Conservation (phyloP, 1,284 basidiomycete genomes). For the Ceratobasidium sp. region DNA sequence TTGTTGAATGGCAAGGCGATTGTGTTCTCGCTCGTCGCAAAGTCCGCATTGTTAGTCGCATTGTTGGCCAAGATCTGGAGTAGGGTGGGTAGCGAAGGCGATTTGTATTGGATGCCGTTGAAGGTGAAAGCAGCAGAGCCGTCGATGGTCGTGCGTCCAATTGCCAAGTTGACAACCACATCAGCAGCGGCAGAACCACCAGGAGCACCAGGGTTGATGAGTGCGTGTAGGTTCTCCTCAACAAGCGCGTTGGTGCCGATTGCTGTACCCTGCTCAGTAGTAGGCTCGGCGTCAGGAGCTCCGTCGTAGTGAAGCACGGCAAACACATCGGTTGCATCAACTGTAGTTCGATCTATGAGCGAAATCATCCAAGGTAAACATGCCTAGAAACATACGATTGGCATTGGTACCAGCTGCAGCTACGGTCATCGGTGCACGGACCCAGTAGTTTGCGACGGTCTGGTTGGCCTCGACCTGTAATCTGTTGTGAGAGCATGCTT, state of each 20-base stretch:
- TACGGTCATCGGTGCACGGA: slow-evolving; percentile 20
- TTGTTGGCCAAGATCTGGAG: slow-evolving; percentile 27
- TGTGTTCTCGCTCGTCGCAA: slow-evolving; percentile 16
- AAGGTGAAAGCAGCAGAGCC: slow-evolving; percentile 4
- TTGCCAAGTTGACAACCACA: neutral
- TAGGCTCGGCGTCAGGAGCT: slow-evolving; percentile 14
- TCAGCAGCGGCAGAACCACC: slow-evolving; percentile 33
- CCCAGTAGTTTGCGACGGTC: slow-evolving; percentile 14
- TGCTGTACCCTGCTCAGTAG: neutral
- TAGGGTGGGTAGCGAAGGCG: slow-evolving; percentile 29
- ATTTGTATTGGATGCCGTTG: slow-evolving; percentile 15
- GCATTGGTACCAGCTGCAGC: neutral
- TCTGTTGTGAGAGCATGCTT: neutral
- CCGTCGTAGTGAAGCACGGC: slow-evolving; percentile 25
- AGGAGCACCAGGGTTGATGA: slow-evolving; percentile 34
- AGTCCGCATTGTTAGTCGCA: slow-evolving; percentile 18
- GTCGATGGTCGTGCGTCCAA: slow-evolving; percentile 13
- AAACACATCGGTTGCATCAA: slow-evolving; percentile 12
- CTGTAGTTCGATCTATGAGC: neutral
- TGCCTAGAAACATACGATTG: neutral
- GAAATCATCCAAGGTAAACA: neutral
- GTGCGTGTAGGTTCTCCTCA: slow-evolving; percentile 28
- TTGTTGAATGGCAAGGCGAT: slow-evolving; percentile 16
- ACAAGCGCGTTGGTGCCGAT: slow-evolving; percentile 5
- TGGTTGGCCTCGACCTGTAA: too few relatives aligned